These are phyloP conservation scores for Microbotryum saponariae DNA, from an alignment of 1,284 basidiomycete genomes.

Conservation along the genomic window DNA sequence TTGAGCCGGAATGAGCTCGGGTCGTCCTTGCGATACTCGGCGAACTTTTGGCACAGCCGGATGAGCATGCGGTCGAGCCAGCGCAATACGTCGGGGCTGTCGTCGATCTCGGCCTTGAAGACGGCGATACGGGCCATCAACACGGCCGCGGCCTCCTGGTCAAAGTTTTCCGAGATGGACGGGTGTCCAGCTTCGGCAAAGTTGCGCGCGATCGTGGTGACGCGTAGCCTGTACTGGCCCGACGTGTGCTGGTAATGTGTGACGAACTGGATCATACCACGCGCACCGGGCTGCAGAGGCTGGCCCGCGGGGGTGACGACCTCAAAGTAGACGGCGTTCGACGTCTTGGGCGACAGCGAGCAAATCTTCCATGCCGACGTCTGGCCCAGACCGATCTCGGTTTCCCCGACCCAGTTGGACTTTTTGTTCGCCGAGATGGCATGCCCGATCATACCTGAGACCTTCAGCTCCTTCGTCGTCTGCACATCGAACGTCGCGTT, in stretches of 20 bases:
- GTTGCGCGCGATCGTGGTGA: constrained; percentile 92
- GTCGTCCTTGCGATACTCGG: constrained; percentile 97
- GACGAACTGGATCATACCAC: constrained; percentile 95
- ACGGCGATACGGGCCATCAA: constrained; percentile 98
- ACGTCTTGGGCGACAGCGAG: constrained; percentile 76
- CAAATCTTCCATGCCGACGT: constrained; percentile 99
- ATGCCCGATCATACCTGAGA: constrained; percentile 95
- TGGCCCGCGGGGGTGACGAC: constrained; percentile 98
- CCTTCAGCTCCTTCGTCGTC: constrained; percentile 98
- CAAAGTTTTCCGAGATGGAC: constrained; percentile 85
- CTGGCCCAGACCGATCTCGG: constrained; percentile 97
- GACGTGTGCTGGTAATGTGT: constrained; percentile 98
- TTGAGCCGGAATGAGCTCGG: constrained; percentile 84
- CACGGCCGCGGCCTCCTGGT: constrained; percentile 96
- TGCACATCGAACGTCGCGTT: constrained; percentile 97
- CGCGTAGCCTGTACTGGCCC: constrained; percentile 85
- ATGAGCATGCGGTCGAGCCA: constrained; percentile 99
- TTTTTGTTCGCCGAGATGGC: constrained; percentile 97
- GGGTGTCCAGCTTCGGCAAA: constrained; percentile 96
- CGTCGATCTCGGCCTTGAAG: constrained; percentile 99
- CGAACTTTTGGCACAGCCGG: constrained; percentile 97
- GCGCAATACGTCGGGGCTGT: constrained; percentile 89
- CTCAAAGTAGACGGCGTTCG: constrained; percentile 94
- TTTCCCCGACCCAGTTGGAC: constrained; percentile 93
- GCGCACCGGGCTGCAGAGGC: constrained; percentile 79